Base-by-base conservation (phyloP, 768 basidiomycete species). In the Boletus rubropictus region DNA sequence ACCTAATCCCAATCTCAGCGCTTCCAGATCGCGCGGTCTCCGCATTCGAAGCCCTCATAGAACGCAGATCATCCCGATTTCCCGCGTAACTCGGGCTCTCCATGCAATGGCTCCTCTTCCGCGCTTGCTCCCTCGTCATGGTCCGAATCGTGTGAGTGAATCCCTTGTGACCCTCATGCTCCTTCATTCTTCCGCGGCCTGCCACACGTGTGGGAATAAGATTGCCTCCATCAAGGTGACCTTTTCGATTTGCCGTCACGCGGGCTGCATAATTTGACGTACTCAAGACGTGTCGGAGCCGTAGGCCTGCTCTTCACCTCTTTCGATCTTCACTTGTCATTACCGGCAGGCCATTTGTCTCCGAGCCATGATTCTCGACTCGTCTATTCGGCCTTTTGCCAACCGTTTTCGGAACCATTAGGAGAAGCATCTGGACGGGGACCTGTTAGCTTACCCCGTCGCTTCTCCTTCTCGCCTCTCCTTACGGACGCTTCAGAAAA, bases 201-300 rank as follows among this genome's bases (percentile, higher is more conserved):
- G 24, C 21, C 39, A 32, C 49, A 25, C 31, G 20, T 54, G 28
- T 52, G 50, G 57, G 55, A 58, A 60, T 60, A 48, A 57, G 54
- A 49, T 60, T 58, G 14, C 54, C 48, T 56, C 48, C 48, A 53
- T 53, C 24, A 60, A 48, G 35, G 28, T 56, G 42, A 39, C 43
- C 51, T 27, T n/a, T n/a, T n/a, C n/a, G 57, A 58, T 58, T 56
- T 56, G 49, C 56, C 52, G 52, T 44, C 18, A 34, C 49, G 21
- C 39, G n/a, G 17, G n/a, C 50, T 43, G 50, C 38, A 40, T 48
- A 45, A 60, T 53, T 53, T 60, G 54, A 60, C 58, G 57, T 60
- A 60, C 57, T 53, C 48, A 5, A 60, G 48, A 57, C 58, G 49
- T 54, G 46, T 58, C 58, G 58, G 58, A 49, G 55, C 58, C 58